These are phyloP conservation scores for Gaultheria prostrata DNA, from an alignment of 148 eudicot genomes.

Conservation along the genomic window DNA sequence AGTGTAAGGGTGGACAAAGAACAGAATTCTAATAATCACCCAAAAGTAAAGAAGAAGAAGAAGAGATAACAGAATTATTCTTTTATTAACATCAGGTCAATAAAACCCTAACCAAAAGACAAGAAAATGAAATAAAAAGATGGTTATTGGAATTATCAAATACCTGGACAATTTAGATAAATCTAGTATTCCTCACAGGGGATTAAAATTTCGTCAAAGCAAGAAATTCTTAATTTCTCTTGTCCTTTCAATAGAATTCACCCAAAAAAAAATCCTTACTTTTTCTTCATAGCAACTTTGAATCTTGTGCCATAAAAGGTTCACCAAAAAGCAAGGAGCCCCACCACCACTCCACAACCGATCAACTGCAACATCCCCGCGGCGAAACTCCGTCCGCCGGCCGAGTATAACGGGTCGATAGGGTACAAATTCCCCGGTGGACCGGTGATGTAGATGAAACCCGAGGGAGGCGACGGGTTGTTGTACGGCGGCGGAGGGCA, in stretches of 20 bases:
- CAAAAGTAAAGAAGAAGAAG: neutral
- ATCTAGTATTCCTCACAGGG: neutral
- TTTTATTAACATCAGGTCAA: neutral
- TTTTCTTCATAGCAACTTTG: neutral
- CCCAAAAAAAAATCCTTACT: neutral
- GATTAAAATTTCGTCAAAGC: neutral
- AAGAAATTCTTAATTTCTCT: neutral
- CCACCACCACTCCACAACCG: conserved; percentile 19
- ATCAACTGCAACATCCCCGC: neutral
- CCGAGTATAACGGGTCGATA: conserved; percentile 18
- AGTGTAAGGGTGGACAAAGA: neutral
- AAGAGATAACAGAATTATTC: neutral
- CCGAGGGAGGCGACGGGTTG: conserved; percentile 19
- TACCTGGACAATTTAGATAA: neutral
- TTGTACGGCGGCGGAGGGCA: conserved; percentile 32
- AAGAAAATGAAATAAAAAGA: neutral
- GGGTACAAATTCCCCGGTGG: conserved; percentile 57
- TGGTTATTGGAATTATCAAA: neutral
- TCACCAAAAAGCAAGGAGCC: conserved; percentile 22
- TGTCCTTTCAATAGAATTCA: conserved; percentile 11
- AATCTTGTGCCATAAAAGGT: neutral
- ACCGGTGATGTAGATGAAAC: conserved; percentile 26
- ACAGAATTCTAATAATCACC: neutral
- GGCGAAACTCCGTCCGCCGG: conserved; percentile 3
- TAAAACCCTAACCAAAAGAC: neutral